Conservation (phyloP, 345 rosid genomes). For the Salix brachista region DNA sequence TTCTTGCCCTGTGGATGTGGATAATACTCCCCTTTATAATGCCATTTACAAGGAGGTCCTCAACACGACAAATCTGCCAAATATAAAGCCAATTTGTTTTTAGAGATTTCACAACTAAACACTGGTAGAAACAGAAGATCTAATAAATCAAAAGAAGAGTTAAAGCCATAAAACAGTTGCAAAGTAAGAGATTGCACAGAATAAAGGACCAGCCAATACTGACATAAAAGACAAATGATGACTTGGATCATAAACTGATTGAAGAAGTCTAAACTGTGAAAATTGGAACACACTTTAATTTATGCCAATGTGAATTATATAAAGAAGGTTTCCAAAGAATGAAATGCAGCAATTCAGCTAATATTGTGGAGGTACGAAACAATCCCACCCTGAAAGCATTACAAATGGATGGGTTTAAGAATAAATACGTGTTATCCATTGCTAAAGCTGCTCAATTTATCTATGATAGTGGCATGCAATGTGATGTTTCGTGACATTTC, state of each 20-base stretch:
- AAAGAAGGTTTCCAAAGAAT: not conserved
- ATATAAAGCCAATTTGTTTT: constrained; percentile 5
- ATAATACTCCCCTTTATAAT: constrained; percentile 80
- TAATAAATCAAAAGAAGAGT: not conserved
- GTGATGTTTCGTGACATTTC: not conserved
- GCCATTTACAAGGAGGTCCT: constrained; percentile 89
- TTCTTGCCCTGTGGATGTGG: constrained; percentile 91
- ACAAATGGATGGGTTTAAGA: not conserved
- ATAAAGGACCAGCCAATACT: not conserved
- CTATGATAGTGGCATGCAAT: not conserved
- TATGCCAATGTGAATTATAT: not conserved
- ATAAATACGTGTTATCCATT: no score
- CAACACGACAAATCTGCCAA: constrained; percentile 87
- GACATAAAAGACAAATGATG: constrained; percentile 2
- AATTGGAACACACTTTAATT: not conserved
- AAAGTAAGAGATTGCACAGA: not conserved
- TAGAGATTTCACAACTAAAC: not conserved
- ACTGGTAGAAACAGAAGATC: not conserved
- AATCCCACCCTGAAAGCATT: not conserved
- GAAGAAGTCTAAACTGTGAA: not conserved
- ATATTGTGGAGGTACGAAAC: not conserved
- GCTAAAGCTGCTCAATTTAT: not conserved
- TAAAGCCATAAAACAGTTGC: not conserved
- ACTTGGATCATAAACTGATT: not conserved
- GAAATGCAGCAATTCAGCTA: not conserved